Percentiles rank a stretch among this genome's conserved stretches.
Evolutionary conservation across 495 filamentous ascomycete species (phyloP).

Genomic region (Aspergillus coremiiformis): DNA sequence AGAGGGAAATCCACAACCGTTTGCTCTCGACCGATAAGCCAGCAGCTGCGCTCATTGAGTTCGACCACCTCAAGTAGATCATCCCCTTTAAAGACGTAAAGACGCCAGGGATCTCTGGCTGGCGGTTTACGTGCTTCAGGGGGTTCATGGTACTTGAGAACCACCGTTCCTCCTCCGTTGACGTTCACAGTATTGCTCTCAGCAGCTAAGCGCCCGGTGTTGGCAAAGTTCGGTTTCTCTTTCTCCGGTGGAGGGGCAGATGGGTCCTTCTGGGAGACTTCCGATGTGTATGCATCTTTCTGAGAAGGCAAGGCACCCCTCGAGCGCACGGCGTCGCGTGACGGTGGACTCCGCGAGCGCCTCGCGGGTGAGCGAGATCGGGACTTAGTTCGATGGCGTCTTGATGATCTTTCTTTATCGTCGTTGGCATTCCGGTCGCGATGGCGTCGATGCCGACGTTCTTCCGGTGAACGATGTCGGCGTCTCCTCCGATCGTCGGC

Average conservation of each 20-base stretch:
- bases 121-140: constrained; percentile 86
- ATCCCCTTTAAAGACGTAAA: constrained; percentile 87
- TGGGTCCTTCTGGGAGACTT: constrained; percentile 34
- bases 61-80: constrained; percentile 75
- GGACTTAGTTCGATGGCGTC: constrained; percentile 22
- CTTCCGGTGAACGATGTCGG: constrained; percentile 21
- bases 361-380: constrained; percentile 29
- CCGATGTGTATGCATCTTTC: constrained; percentile 55
- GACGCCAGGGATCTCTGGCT: constrained; percentile 67
- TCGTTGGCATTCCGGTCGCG: constrained; percentile 20
- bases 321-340: constrained; percentile 28
- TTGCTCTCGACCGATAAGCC: constrained; percentile 78
- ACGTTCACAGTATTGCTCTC: constrained; percentile 80
- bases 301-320: constrained; percentile 63
- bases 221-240: constrained; percentile 80
- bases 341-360: constrained; percentile 22
- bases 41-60: constrained; percentile 69
- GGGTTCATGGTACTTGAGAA: constrained; percentile 94
- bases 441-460: constrained; percentile 25
- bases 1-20: constrained; percentile 74
- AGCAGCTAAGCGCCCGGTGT: constrained; percentile 74
- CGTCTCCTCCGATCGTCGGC: constrained; percentile 25
- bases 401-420: constrained; percentile 19
- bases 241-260: constrained; percentile 48
- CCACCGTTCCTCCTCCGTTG: constrained; percentile 52